Conservation (phyloP, 257 asterid species). For the Solanum commersonii region DNA sequence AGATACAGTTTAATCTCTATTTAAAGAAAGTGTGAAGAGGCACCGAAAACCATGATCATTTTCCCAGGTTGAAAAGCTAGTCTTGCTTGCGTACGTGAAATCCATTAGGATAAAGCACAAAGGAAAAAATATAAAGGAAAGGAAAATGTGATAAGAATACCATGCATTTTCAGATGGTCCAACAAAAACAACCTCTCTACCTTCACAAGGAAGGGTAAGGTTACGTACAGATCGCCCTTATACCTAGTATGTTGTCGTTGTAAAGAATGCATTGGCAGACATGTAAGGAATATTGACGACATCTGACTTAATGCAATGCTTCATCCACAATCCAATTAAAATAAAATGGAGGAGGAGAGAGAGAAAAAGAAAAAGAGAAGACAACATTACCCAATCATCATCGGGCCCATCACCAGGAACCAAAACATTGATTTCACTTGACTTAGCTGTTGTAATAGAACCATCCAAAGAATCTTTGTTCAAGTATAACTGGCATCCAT, state of each 20-base stretch:
- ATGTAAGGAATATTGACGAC: neutral
- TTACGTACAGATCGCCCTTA: neutral
- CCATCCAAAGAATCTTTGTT: slow-evolving; percentile 80
- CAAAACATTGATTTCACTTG: slow-evolving; percentile 82
- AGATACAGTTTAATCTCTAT: neutral
- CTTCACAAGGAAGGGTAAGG: neutral
- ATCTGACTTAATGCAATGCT: neutral
- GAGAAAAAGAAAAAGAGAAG: neutral
- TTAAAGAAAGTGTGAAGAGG: neutral
- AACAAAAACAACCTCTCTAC: neutral
- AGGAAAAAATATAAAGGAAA: neutral
- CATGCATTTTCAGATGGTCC: neutral
- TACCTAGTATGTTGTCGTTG: neutral
- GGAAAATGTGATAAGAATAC: neutral
- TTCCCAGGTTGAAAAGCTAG: neutral
- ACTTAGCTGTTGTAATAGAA: slow-evolving; percentile 88
- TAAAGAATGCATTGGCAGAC: neutral
- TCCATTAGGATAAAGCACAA: neutral
- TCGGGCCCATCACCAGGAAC: slow-evolving; percentile 77
- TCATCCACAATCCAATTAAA: neutral
- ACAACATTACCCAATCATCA: slow-evolving; percentile 72
- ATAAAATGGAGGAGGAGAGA: neutral
- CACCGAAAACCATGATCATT: neutral
- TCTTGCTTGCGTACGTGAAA: neutral
- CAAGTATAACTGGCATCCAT: slow-evolving; percentile 90